These are phyloP conservation scores for Chenopodium berlandieri DNA, from an alignment of 148 eudicot genomes.

Conservation along the genomic window DNA sequence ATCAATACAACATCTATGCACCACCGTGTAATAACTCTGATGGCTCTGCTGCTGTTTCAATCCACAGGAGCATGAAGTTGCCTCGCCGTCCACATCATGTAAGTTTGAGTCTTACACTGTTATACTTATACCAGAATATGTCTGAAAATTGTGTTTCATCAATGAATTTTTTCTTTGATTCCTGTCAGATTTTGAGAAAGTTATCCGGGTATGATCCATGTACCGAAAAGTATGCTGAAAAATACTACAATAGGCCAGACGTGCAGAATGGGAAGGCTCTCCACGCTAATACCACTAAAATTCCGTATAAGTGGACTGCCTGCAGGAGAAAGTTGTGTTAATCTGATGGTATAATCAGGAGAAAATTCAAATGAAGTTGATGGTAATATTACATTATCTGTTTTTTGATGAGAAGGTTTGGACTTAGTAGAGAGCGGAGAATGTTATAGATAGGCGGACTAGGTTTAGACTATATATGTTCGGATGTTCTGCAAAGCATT, in stretches of 20 bases:
- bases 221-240: slow-evolving; percentile 83
- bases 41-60: slow-evolving; percentile 27
- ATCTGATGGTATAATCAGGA: too few species aligned
- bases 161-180: neutral
- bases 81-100: slow-evolving; percentile 74
- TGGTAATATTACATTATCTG: too few species aligned
- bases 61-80: slow-evolving; percentile 51
- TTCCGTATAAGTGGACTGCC: slow-evolving; percentile 90
- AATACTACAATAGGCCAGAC: slow-evolving; percentile 81
- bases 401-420: too few species aligned
- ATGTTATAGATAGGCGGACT: too few species aligned
- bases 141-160: neutral
- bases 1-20: slow-evolving; percentile 90
- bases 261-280: slow-evolving; percentile 70
- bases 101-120: neutral
- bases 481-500: too few species aligned
- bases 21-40: slow-evolving; percentile 76
- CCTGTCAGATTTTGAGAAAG: slow-evolving; percentile 47
- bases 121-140: neutral
- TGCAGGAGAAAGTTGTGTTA: slow-evolving; percentile 54
- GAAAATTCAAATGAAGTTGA: too few species aligned
- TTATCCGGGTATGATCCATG: slow-evolving; percentile 92
- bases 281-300: slow-evolving; percentile 69
- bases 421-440: too few species aligned
- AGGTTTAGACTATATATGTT: too few species aligned